phyloP scores from a whole-genome alignment of 108 stramenopile genomes.

The Tribonema minus region DNA sequence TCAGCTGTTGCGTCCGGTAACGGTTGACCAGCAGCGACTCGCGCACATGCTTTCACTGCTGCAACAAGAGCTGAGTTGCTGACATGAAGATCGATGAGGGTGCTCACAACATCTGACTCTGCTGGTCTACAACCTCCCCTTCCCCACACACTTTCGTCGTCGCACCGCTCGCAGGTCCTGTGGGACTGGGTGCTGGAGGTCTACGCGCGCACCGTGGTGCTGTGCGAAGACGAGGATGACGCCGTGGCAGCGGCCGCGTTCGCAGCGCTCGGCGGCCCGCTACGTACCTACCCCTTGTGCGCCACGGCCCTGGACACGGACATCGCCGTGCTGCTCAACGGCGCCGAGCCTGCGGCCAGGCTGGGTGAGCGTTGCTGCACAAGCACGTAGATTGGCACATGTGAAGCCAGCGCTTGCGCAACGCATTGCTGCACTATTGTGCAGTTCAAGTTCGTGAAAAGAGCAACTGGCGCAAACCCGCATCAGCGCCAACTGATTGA shows the following conservation, averaged over 20 bases:
- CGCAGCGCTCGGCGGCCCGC: background rate
- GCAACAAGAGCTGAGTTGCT: background rate
- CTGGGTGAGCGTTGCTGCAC: too few relatives aligned
- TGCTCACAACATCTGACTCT: background rate
- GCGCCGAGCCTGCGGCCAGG: too few relatives aligned
- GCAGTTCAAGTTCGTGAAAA: too few relatives aligned
- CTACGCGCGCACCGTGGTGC: background rate
- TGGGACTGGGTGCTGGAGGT: slow-evolving; percentile 25
- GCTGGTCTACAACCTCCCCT: background rate
- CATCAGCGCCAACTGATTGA: too few relatives aligned
- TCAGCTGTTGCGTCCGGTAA: background rate
- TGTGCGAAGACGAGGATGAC: slow-evolving; percentile 22
- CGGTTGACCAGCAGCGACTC: background rate
- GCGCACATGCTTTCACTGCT: background rate
- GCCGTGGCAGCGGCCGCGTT: slow-evolving; percentile 26
- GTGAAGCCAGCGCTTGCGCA: too few relatives aligned
- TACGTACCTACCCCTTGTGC: slow-evolving; percentile 18
- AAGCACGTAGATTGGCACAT: too few relatives aligned
- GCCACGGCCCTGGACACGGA: slow-evolving; percentile 3
- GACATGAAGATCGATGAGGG: background rate
- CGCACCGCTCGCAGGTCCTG: background rate
- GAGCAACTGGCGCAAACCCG: too few relatives aligned
- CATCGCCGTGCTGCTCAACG: background rate
- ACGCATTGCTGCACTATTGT: too few relatives aligned
- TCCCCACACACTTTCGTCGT: background rate